Conservation (phyloP, 2,329 filamentous ascomycete species). For the Colletotrichum godetiae region DNA sequence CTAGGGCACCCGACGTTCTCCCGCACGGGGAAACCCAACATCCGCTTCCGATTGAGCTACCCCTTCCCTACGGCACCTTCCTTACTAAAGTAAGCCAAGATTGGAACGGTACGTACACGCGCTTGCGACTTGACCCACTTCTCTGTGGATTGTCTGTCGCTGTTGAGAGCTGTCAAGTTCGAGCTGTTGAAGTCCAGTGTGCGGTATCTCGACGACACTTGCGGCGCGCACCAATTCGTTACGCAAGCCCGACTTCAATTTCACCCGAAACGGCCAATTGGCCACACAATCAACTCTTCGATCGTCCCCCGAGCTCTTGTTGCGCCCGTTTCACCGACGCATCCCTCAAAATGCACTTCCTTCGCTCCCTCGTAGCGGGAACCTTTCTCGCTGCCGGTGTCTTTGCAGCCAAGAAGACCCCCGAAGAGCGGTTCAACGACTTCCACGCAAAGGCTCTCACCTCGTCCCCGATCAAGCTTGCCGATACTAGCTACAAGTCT, state of each 20-base stretch:
- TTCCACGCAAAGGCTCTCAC: constrained; percentile 76
- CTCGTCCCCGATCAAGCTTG: constrained; percentile 78
- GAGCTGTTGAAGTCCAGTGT: not conserved
- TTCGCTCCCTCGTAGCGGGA: constrained; percentile 71
- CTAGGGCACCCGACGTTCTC: not conserved
- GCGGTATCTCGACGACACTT: constrained; percentile 4
- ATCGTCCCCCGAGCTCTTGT: constrained; percentile 37
- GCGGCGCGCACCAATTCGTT: constrained; percentile 13
- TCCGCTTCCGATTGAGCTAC: not conserved
- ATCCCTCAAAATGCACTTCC: constrained; percentile 72
- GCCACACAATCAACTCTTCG: constrained; percentile 6
- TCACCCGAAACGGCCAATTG: constrained; percentile 25
- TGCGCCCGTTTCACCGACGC: constrained; percentile 6
- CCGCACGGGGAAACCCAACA: not conserved
- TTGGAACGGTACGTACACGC: not conserved
- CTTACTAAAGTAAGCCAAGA: not conserved
- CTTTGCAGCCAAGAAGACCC: constrained; percentile 73
- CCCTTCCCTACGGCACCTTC: no score
- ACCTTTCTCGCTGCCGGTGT: constrained; percentile 71
- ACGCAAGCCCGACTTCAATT: constrained; percentile 31
- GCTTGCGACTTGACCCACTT: constrained; percentile 4
- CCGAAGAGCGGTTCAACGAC: constrained; percentile 74
- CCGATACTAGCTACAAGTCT: constrained; percentile 79
- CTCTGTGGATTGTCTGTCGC: constrained; percentile 13
- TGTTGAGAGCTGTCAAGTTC: constrained; percentile 35